These are phyloP conservation scores for Mycosphaerella sp. DNA, from an alignment of 2,329 filamentous ascomycete species.

Conservation along the genomic window DNA sequence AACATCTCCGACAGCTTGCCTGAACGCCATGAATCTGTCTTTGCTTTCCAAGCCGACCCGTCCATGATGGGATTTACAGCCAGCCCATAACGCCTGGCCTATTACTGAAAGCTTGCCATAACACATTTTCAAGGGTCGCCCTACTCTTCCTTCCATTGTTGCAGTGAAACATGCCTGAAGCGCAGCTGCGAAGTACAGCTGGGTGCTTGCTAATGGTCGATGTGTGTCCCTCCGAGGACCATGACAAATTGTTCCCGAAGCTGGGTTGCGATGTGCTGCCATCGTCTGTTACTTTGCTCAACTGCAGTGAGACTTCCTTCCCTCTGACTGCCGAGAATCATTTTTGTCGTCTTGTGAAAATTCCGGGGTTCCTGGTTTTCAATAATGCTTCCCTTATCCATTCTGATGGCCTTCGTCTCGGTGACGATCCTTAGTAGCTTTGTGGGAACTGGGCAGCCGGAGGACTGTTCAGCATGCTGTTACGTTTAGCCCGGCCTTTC, in stretches of 20 bases:
- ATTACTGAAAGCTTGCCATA: not conserved
- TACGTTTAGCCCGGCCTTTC: constrained; percentile 89
- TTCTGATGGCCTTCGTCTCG: not conserved
- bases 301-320: not conserved
- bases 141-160: not conserved
- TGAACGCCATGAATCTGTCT: not conserved
- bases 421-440: constrained; percentile 38
- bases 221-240: not conserved
- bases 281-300: not conserved
- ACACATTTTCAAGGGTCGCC: not conserved
- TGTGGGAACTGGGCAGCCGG: constrained; percentile 47
- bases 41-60: not conserved
- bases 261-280: not conserved
- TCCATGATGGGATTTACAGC: not conserved
- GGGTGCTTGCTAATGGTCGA: not conserved
- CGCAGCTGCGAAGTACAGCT: not conserved
- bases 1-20: not conserved
- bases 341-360: not conserved
- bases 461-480: constrained; percentile 93
- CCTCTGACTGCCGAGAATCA: not conserved
- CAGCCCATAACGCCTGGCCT: not conserved
- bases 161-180: not conserved
- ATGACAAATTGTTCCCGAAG: not conserved
- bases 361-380: not conserved
- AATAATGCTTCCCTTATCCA: not conserved